A percentile compares a stretch with the other conserved stretches of the same genome.
phyloP scores from a whole-genome alignment of 352 stramenopile genomes.

The Pythium brassicae region DNA sequence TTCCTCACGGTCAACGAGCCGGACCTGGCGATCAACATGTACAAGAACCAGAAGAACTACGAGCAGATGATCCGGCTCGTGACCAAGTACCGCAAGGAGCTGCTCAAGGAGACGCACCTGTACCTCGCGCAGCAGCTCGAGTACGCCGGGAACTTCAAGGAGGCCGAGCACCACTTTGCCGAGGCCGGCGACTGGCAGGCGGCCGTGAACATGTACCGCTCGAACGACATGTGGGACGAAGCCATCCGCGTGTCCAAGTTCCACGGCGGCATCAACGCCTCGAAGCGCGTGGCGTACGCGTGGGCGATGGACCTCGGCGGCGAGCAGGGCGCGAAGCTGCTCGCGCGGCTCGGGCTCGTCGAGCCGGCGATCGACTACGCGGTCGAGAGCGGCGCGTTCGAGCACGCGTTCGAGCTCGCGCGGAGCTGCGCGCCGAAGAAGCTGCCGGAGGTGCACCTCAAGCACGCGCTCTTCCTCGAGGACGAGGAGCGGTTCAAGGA shows the following conservation, averaged over 20 bases:
- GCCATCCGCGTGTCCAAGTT: slow-evolving; percentile 93
- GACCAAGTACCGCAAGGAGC: slow-evolving; percentile 89
- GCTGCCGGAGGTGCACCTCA: slow-evolving; percentile 90
- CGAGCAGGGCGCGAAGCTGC: slow-evolving; percentile 87
- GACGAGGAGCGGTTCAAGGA: slow-evolving; percentile 93
- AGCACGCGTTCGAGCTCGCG: slow-evolving; percentile 91
- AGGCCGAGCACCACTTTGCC: slow-evolving; percentile 93
- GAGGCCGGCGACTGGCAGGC: slow-evolving; percentile 89
- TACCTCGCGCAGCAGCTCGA: slow-evolving; percentile 92
- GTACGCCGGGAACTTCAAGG: slow-evolving; percentile 89
- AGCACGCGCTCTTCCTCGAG: slow-evolving; percentile 91
- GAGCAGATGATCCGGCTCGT: slow-evolving; percentile 95
- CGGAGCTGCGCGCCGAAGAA: slow-evolving; percentile 82
- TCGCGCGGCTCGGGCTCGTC: slow-evolving; percentile 89
- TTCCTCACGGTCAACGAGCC: slow-evolving; percentile 92
- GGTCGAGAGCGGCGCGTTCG: slow-evolving; percentile 89
- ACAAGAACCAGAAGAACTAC: slow-evolving; percentile 95
- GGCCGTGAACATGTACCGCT: slow-evolving; percentile 94
- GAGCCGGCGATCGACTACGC: slow-evolving; percentile 93
- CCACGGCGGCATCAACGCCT: slow-evolving; percentile 88
- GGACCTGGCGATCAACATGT: slow-evolving; percentile 95
- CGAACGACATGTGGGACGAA: slow-evolving; percentile 94
- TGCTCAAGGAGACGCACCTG: slow-evolving; percentile 92
- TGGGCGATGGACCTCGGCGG: slow-evolving; percentile 91
- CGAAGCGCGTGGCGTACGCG: slow-evolving; percentile 91